phyloP scores from a whole-genome alignment of 1,139 yeast genomes.

The Hansenula lynferdii region DNA sequence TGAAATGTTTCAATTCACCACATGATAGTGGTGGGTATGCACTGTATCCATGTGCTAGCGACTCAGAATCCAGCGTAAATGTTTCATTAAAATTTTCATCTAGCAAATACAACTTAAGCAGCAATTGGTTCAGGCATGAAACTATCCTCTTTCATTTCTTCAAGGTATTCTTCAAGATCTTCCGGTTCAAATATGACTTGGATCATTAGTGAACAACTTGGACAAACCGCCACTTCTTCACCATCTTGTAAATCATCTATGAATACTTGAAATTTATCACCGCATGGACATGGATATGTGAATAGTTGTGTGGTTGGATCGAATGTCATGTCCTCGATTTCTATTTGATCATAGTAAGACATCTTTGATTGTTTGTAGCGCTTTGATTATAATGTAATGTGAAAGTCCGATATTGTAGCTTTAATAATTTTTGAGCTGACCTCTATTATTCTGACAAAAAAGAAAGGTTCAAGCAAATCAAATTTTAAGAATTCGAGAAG shows the following conservation, averaged over 20 bases:
- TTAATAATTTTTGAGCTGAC: neutral
- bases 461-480: no score
- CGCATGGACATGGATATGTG: constrained; percentile 98
- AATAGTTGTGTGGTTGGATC: constrained; percentile 77
- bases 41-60: neutral
- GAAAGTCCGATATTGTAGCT: no score
- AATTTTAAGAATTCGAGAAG: no score
- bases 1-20: no score
- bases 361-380: constrained; percentile 9
- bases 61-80: no score
- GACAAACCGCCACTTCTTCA: constrained; percentile 93
- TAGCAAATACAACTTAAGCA: constrained; percentile 5
- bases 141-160: constrained; percentile 23
- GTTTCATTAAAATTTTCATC: no score
- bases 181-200: constrained; percentile 78
- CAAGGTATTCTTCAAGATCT: constrained; percentile 39
- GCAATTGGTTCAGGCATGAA: constrained; percentile 14
- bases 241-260: constrained; percentile 88
- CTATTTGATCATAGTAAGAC: constrained; percentile 87
- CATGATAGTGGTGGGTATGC: no score
- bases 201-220: constrained; percentile 92
- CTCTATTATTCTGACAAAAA: no score
- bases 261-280: constrained; percentile 85
- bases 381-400: neutral
- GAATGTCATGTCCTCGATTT: constrained; percentile 93